Evolutionary conservation across 1,139 yeast species (phyloP), one percentile per base, ranked within the genome.

Genomic region (Scheffersomyces parashehatae): DNA sequence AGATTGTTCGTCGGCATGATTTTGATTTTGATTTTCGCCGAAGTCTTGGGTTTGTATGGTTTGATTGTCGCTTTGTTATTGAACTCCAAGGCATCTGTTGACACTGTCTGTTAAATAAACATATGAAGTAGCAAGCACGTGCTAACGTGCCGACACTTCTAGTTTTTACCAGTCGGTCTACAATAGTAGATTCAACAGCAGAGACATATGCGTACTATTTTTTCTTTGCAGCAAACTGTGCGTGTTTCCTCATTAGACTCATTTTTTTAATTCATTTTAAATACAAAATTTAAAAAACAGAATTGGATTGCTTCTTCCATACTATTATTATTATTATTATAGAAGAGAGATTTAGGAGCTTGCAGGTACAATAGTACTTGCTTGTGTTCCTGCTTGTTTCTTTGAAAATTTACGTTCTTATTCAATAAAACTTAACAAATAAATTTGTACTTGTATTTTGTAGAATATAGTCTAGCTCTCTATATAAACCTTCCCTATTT

Each of bases 1-100:
- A 84, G 96, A 74, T 80, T 93, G 60, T 93, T 93, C 69, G 99
- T 93, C 50, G 98, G 98, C 64, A 93, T 93, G 88, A 91, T 91
- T 65, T 82, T 87, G 73, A 93, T 93, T 64, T 85, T 93, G 69
- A 93, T 93, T 88, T 93, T 93, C 73, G 97, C 98, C 54, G 99
- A 93, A 81, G 99, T 93, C 53, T 84, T 93, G 72, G 99, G 98
- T 65, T 81, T 93, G 58, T 93, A 93, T 67, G 99, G 98, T 56
- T 83, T 93, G 73, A 93, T 93, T 82, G 97, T 93, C 53, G 99
- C 99, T 51, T 82, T 93, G 65, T 82, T 93, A 68, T 83, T 93
- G 75, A 93, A 93, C 83, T 91, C 99, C 53, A 88, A 96, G 80
- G 97, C 98, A 58, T 85, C 88, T 53, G 96, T 20, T 20, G 26